Evolutionary conservation across 768 basidiomycete species (phyloP).

Genomic region (Rhodotorula sphaerocarpa): DNA sequence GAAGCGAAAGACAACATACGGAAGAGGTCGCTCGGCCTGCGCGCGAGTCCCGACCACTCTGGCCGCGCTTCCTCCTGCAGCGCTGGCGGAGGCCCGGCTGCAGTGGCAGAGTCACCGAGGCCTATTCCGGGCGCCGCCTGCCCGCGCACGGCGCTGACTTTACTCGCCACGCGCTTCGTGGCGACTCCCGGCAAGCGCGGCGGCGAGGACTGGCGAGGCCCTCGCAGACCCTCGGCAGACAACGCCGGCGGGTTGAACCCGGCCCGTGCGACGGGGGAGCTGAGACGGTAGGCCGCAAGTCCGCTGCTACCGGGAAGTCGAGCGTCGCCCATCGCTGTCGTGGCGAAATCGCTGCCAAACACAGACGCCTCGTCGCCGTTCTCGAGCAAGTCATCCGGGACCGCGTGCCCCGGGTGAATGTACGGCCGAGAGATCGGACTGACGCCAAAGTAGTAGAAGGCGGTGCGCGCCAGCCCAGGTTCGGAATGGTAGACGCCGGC

Average conservation of each 20-base stretch:
- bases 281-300: not conserved
- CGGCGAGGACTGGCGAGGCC: too few relatives aligned
- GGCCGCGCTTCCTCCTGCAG: not conserved
- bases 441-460: not conserved
- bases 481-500: conserved; percentile 16
- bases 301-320: not conserved
- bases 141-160: not conserved
- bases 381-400: conserved; percentile 3
- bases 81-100: too few relatives aligned
- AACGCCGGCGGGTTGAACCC: not conserved
- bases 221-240: too few relatives aligned
- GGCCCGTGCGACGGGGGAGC: not conserved
- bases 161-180: not conserved
- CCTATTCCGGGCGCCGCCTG: not conserved
- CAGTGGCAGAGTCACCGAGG: too few relatives aligned
- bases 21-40: not conserved
- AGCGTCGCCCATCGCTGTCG: not conserved
- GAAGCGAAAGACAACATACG: too few relatives aligned
- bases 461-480: not conserved
- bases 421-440: conserved; percentile 4
- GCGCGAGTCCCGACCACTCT: not conserved
- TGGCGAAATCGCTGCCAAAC: not conserved
- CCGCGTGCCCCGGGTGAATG: conserved; percentile 12
- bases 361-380: not conserved
- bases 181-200: too few relatives aligned